These are phyloP conservation scores for Vitis cinerea DNA, from an alignment of 164 flowering plant genomes.

Conservation along the genomic window DNA sequence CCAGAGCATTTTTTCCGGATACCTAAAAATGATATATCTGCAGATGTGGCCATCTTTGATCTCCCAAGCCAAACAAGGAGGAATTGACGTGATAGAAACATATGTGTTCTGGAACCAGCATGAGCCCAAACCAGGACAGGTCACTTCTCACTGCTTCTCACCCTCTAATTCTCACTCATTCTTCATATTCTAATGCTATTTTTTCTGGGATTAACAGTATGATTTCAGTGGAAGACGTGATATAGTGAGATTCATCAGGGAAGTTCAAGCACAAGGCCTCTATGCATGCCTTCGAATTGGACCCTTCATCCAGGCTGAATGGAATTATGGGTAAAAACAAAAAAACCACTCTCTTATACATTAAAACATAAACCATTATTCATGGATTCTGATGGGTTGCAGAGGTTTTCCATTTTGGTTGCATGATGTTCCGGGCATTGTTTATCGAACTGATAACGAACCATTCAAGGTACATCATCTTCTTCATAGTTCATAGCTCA, in stretches of 20 bases:
- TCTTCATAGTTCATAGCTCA: not conserved
- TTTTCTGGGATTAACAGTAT: conserved; percentile 13
- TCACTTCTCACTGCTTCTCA: not conserved
- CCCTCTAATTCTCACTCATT: not conserved
- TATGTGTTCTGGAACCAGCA: conserved; percentile 30
- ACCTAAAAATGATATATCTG: not conserved
- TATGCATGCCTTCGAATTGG: conserved; percentile 27
- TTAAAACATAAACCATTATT: no score
- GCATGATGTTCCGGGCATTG: conserved; percentile 2
- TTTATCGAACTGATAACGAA: conserved; percentile 1
- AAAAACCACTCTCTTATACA: not conserved
- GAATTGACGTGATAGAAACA: conserved; percentile 23
- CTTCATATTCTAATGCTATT: not conserved
- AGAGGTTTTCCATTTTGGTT: conserved; percentile 10
- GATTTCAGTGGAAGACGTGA: conserved; percentile 18
- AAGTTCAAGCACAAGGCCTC: conserved; percentile 18
- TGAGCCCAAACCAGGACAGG: conserved; percentile 26
- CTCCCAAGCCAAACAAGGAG: conserved; percentile 24
- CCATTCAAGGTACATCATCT: conserved; percentile 4
- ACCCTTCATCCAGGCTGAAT: conserved; percentile 24
- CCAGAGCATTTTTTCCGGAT: no score
- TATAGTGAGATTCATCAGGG: conserved; percentile 18
- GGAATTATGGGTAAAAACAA: conserved; percentile 25
- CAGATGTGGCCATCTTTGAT: conserved; percentile 33
- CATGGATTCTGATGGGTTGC: not conserved